phyloP scores from a whole-genome alignment of 495 filamentous ascomycete species.

The Aspergillus kassunensis region DNA sequence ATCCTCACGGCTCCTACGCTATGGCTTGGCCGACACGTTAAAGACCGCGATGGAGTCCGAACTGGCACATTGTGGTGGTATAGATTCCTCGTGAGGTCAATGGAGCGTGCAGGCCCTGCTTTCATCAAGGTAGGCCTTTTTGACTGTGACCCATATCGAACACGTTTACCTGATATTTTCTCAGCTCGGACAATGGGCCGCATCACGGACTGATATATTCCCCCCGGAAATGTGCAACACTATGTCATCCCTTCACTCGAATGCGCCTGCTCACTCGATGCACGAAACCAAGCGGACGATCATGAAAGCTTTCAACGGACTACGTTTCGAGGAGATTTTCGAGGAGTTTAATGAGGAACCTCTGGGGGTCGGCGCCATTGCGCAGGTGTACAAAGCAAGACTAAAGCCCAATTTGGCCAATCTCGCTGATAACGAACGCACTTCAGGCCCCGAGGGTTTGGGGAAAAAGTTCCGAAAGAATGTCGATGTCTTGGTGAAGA shows the following conservation, averaged over 20 bases:
- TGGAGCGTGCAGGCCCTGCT: slow-evolving; percentile 93
- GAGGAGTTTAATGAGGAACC: slow-evolving; percentile 92
- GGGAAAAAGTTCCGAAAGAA: slow-evolving; percentile 69
- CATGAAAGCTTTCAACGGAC: slow-evolving; percentile 71
- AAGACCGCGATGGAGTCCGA: slow-evolving; percentile 63
- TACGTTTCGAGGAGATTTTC: slow-evolving; percentile 85
- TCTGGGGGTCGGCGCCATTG: slow-evolving; percentile 92
- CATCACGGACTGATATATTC: slow-evolving; percentile 95
- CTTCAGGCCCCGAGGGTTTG: slow-evolving; percentile 49
- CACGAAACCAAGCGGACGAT: slow-evolving; percentile 75
- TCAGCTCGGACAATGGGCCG: slow-evolving; percentile 98
- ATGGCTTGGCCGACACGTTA: slow-evolving; percentile 64
- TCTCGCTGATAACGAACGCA: slow-evolving; percentile 52
- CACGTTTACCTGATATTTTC: not conserved
- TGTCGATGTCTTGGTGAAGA: slow-evolving; percentile 82
- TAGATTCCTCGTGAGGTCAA: slow-evolving; percentile 74
- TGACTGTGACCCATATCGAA: not conserved
- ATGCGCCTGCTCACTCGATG: slow-evolving; percentile 88
- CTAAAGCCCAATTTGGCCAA: slow-evolving; percentile 73
- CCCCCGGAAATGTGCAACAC: slow-evolving; percentile 86
- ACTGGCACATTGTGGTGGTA: slow-evolving; percentile 94
- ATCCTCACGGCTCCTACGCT: slow-evolving; percentile 73
- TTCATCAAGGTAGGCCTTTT: slow-evolving; percentile 81
- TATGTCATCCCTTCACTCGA: slow-evolving; percentile 93
- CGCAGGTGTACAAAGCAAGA: slow-evolving; percentile 96